A percentile compares a stretch with the other conserved stretches of the same genome.
These are phyloP conservation scores for Pleoardoris graminearum DNA, from an alignment of 2,329 filamentous ascomycete species.

Conservation along the genomic window DNA sequence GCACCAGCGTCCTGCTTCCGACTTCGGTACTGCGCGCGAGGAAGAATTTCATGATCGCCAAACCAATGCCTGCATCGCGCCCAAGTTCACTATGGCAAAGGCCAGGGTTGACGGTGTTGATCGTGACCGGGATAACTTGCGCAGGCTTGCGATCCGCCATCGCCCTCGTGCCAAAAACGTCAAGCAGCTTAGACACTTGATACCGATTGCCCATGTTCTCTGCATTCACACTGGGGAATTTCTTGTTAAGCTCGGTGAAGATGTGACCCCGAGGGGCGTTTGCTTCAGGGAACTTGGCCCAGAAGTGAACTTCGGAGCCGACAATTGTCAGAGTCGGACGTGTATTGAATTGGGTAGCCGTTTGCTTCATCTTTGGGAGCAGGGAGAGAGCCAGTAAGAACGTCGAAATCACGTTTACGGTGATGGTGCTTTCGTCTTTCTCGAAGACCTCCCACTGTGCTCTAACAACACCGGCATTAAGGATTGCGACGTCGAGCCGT, in stretches of 20 bases:
- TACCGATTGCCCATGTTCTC: slow-evolving; percentile 27
- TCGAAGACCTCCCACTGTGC: slow-evolving; percentile 27
- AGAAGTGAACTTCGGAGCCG: slow-evolving; percentile 37
- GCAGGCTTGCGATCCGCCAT: slow-evolving; percentile 25
- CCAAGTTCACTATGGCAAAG: slow-evolving; percentile 33
- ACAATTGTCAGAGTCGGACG: slow-evolving; percentile 38
- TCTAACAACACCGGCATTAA: slow-evolving; percentile 46
- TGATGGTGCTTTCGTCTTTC: slow-evolving; percentile 41
- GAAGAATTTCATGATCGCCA: slow-evolving; percentile 20
- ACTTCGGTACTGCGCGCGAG: slow-evolving; percentile 46
- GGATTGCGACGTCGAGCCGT: slow-evolving; percentile 43
- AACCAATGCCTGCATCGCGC: slow-evolving; percentile 20
- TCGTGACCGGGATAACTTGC: slow-evolving; percentile 28
- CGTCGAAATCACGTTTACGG: slow-evolving; percentile 48
- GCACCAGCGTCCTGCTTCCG: slow-evolving; percentile 47
- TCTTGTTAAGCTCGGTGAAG: slow-evolving; percentile 30
- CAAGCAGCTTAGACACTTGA: slow-evolving; percentile 37
- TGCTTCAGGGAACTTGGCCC: slow-evolving; percentile 30
- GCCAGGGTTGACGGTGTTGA: slow-evolving; percentile 43
- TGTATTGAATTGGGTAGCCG: slow-evolving; percentile 25
- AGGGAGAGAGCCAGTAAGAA: slow-evolving; percentile 40
- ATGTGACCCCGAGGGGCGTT: slow-evolving; percentile 30
- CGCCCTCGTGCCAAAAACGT: slow-evolving; percentile 30
- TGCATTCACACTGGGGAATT: slow-evolving; percentile 11
- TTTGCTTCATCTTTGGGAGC: slow-evolving; percentile 31